Base-by-base conservation (phyloP, 805 yeast species). In the Zygoascus biomembranicola region DNA sequence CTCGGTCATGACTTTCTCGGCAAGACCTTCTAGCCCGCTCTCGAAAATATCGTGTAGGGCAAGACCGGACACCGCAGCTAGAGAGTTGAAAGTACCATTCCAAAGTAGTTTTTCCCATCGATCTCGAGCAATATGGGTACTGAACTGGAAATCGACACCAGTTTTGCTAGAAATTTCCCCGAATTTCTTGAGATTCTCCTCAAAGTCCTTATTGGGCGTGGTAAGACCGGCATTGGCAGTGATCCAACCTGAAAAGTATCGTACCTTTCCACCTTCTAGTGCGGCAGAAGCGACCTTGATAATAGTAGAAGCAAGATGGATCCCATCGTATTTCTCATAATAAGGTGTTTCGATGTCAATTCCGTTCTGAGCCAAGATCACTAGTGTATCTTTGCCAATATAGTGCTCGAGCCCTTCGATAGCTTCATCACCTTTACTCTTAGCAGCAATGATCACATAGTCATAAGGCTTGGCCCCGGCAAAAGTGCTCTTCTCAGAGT, bases 101-200 rank as follows among this genome's bases (percentile, higher is more conserved):
- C 61, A 59, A 13, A 56, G 53, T 8, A 56, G 55, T 50, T 59
- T 59, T 50, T 59, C 62, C 62, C 62, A 59, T 44, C 62, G 50
- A 47, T 57, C 43, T 14, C 26, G 37, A 32, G 42, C 28, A 37
- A 59, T 56, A 39, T 59, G 52, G 11, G 51, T 51, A 18, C 20
- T 47, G n/a, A 44, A 6, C 13, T 26, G n/a, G 5, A n/a, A 20
- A 23, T 20, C 11, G 5, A 44, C 32, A 2, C 47, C 47, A 6
- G 31, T n/a, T 28, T 44, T 26, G 32, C 8, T 44, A 20, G 20
- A 14, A 23, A 44, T 19, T n/a, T 44, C 47, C 3, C 31, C 16
- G 11, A 44, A 44, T n/a, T 44, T 19, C 19, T 23, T 9, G 6
- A 44, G 32, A 6, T 19, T 14, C 10, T 20, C n/a, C 32, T 14